A percentile compares a stretch with the other conserved stretches of the same genome.
These are phyloP conservation scores for Cladobotryum protrusum DNA, from an alignment of 2,329 filamentous ascomycete genomes.

Conservation along the genomic window DNA sequence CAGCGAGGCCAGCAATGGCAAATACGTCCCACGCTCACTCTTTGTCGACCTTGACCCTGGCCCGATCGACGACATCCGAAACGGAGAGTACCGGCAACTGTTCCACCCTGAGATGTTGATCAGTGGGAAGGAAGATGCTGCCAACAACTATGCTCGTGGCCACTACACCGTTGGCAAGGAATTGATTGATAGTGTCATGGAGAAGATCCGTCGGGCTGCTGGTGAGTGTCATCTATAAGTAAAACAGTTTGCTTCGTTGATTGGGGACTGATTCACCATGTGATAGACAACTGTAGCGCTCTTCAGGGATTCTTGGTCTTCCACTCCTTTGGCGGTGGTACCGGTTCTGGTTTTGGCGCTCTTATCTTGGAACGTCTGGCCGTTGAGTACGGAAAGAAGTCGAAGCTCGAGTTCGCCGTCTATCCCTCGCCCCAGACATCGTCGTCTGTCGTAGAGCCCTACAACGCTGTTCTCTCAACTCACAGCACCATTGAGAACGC, in stretches of 20 bases:
- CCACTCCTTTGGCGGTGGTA: slow-evolving; percentile 69
- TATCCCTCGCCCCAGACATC: slow-evolving; percentile 66
- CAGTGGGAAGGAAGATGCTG: slow-evolving; percentile 70
- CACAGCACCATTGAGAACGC: slow-evolving; percentile 73
- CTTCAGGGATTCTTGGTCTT: slow-evolving; percentile 70
- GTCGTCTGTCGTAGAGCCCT: slow-evolving; percentile 66
- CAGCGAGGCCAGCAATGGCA: slow-evolving; percentile 64
- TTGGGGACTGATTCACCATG: slow-evolving; percentile 14
- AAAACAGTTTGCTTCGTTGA: background rate
- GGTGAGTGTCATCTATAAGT: slow-evolving; percentile 39
- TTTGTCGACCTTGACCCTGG: slow-evolving; percentile 69
- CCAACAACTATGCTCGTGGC: slow-evolving; percentile 71
- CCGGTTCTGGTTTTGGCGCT: slow-evolving; percentile 66
- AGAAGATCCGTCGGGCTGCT: slow-evolving; percentile 62
- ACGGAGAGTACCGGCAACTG: slow-evolving; percentile 59
- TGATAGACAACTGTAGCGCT: slow-evolving; percentile 62
- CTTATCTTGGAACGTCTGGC: slow-evolving; percentile 66
- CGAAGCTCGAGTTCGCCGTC: slow-evolving; percentile 68
- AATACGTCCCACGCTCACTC: slow-evolving; percentile 66
- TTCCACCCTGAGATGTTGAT: slow-evolving; percentile 68
- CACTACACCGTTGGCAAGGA: slow-evolving; percentile 74
- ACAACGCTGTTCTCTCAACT: slow-evolving; percentile 67
- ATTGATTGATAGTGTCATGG: slow-evolving; percentile 65
- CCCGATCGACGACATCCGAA: slow-evolving; percentile 68
- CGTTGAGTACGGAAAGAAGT: slow-evolving; percentile 71